phyloP scores from a whole-genome alignment of 1,139 yeast genomes.

The Protomyces inouyei region DNA sequence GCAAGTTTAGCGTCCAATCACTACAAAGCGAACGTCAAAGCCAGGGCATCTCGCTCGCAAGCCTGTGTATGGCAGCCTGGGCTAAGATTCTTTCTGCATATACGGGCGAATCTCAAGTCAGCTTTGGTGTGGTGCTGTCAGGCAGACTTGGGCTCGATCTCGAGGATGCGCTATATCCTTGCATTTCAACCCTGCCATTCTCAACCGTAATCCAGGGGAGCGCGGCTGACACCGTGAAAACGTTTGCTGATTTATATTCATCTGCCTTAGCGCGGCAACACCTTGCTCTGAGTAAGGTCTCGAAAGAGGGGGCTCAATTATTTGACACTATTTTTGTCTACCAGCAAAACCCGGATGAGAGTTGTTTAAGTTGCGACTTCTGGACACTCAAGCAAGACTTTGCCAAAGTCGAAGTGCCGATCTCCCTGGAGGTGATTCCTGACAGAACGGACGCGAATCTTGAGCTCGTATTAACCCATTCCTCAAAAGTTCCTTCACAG shows the following conservation, averaged over 20 bases:
- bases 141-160: conserved; percentile 31
- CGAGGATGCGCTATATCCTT: conserved; percentile 30
- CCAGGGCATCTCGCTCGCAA: conserved; percentile 26
- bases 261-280: conserved; percentile 29
- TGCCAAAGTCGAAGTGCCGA: conserved; percentile 13
- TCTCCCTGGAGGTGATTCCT: conserved; percentile 19
- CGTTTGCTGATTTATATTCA: conserved; percentile 6
- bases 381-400: conserved; percentile 10
- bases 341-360: conserved; percentile 22
- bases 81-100: conserved; percentile 32
- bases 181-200: conserved; percentile 33
- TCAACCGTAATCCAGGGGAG: conserved; percentile 26
- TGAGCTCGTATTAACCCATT: conserved; percentile 5
- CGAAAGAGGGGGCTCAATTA: conserved; percentile 3
- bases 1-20: neutral
- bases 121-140: conserved; percentile 33
- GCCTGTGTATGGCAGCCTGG: conserved; percentile 32
- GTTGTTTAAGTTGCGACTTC: neutral
- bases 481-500: conserved; percentile 21
- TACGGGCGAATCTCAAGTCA: conserved; percentile 31
- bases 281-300: conserved; percentile 26
- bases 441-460: neutral
- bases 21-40: conserved; percentile 2
- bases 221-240: conserved; percentile 17
- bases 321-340: conserved; percentile 33